Evolutionary conservation across 495 filamentous ascomycete genomes (phyloP), one percentile per base, ranked within the genome.

Genomic region (Lasiosphaeris hirsuta): DNA sequence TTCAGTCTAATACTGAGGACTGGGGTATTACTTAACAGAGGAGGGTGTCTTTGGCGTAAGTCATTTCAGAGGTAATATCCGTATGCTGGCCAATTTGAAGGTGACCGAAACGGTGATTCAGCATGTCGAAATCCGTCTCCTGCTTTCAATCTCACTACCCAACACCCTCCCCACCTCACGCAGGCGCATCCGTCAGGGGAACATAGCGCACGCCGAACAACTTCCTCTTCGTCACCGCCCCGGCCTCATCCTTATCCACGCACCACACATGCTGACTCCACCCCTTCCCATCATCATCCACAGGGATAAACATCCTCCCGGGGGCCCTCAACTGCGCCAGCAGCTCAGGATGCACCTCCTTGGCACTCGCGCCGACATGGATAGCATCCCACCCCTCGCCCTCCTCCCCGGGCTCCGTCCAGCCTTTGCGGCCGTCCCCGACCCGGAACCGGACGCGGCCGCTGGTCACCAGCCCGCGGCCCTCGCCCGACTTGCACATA

Each of bases 361-460:
- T 79, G 11, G 95, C 93, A 18, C 90, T 90, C 2, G 94, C 94
- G 0, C 94, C 94, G 9, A 99, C 94, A 69, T 97, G 94, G 55
- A 99, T 97, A 8, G 90, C 94, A 80, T 98, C 92, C 78, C 83
- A 86, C 15, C 71, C 70, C 33, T 80, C 46, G 7, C 36, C 56
- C 35, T 62, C 60, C 43, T 69, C 69, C 7, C 70, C 68, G 56
- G 47, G 23, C 59, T 77, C 76, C 0, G 59, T 47, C 81, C 86
- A 95, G 7, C 94, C 94, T 61, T 84, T 76, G 11, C 94, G 75
- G 6, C 94, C 94, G 75, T 98, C 94, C 0, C 81, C 90, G 0
- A 86, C 81, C 1, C 96, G 75, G 61, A 96, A 96, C 57, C 80
- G 71, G 43, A 89, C 91, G 23, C 74, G 75, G 3, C 84, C 88